These are phyloP conservation scores for Cladosporium colombiae DNA, from an alignment of 2,329 filamentous ascomycete species.

Conservation along the genomic window DNA sequence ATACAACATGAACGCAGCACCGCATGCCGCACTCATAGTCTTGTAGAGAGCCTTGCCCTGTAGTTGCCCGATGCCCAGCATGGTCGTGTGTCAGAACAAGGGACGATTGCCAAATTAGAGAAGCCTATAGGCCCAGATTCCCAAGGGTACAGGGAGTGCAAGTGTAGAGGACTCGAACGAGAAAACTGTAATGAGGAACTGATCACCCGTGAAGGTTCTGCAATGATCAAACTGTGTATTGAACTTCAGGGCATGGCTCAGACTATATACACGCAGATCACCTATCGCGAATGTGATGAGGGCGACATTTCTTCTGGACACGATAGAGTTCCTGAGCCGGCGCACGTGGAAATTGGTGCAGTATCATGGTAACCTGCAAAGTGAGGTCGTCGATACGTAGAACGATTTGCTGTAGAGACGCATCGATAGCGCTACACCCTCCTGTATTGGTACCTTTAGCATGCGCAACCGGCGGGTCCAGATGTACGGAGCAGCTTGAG, in stretches of 20 bases:
- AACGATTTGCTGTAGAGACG: neutral
- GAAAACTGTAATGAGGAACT: neutral
- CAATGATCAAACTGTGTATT: neutral
- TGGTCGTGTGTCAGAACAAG: neutral
- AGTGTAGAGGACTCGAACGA: neutral
- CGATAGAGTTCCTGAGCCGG: neutral
- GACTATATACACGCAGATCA: slow-evolving; percentile 11
- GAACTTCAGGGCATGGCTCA: neutral
- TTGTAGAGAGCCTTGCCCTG: slow-evolving; percentile 33
- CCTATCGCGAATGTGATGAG: neutral
- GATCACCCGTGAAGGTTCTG: neutral
- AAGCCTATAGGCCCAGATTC: neutral
- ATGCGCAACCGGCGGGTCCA: slow-evolving; percentile 8
- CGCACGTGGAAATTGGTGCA: slow-evolving; percentile 3
- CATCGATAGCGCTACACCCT: neutral
- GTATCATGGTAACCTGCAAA: neutral
- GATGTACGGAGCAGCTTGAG: neutral
- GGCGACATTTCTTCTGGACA: neutral
- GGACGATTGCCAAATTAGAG: neutral
- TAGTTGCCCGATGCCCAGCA: slow-evolving; percentile 24
- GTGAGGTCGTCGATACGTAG: neutral
- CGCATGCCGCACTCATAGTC: slow-evolving; percentile 34
- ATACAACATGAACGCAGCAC: slow-evolving; percentile 28
- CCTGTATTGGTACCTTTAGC: slow-evolving; percentile 6
- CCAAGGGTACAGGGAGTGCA: no score